Percentiles rank a stretch among this genome's conserved stretches.
phyloP scores from a whole-genome alignment of 139 green algal genomes.

The Coelastrella sp. region DNA sequence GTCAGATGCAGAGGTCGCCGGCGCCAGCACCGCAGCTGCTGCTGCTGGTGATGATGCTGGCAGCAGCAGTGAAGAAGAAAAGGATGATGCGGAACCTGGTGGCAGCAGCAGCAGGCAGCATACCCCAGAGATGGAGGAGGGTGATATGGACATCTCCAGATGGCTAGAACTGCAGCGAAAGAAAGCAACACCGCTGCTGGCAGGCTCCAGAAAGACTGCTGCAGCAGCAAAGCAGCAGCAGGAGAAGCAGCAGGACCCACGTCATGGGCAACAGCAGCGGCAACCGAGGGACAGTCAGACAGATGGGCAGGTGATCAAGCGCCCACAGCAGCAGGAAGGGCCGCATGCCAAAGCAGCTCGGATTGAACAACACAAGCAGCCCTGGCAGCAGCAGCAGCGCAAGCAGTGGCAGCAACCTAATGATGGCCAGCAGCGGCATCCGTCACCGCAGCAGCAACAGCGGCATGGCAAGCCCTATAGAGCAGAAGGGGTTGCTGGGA shows the following conservation, averaged over 20 bases:
- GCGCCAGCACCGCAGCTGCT: neutral
- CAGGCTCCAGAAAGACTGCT: constrained; percentile 1
- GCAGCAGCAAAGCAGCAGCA: neutral
- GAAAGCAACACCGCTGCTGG: neutral
- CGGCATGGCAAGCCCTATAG: neutral
- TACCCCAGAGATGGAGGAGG: neutral
- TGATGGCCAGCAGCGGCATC: neutral
- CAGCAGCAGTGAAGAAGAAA: neutral
- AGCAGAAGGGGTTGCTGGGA: neutral
- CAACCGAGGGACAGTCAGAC: neutral
- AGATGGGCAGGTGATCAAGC: neutral
- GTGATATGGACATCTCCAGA: neutral
- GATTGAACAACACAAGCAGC: neutral
- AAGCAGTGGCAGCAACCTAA: neutral
- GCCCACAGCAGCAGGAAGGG: no score
- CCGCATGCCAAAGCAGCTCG: neutral
- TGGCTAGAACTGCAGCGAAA: constrained; percentile 19
- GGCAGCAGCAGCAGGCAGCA: neutral
- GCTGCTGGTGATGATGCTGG: neutral
- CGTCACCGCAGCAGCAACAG: neutral
- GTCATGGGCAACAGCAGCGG: constrained; percentile 19
- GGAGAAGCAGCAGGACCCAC: constrained; percentile 2
- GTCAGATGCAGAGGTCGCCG: neutral
- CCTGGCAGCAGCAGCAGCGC: constrained; percentile 11
- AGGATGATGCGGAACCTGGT: neutral